Conservation (phyloP, 257 asterid species). For the Asclepias syriaca region DNA sequence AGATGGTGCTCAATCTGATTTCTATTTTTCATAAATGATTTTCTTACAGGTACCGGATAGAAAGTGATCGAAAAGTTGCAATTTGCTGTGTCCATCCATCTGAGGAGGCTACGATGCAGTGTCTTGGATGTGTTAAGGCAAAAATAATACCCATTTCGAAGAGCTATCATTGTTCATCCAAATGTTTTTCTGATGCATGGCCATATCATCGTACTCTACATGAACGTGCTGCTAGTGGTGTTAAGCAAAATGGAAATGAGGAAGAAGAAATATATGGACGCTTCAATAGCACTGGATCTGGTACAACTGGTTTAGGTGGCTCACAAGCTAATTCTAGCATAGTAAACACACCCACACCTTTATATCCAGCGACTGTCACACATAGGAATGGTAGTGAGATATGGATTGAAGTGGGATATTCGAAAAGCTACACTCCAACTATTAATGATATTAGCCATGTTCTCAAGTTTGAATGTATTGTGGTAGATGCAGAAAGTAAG, state of each 20-base stretch:
- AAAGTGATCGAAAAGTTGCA: constrained; percentile 82
- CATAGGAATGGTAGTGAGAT: constrained; percentile 92
- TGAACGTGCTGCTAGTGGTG: constrained; percentile 83
- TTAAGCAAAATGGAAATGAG: constrained; percentile 70
- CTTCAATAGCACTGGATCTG: constrained; percentile 57
- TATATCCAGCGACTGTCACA: constrained; percentile 70
- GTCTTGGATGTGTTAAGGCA: constrained; percentile 87
- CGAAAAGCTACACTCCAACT: constrained; percentile 89
- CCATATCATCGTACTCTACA: constrained; percentile 89
- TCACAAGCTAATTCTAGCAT: constrained; percentile 58
- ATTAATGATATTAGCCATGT: constrained; percentile 86
- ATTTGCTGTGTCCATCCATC: constrained; percentile 93
- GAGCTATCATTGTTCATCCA: constrained; percentile 91
- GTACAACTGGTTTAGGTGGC: constrained; percentile 35
- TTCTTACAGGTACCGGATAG: constrained; percentile 80
- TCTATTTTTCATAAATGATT: background rate
- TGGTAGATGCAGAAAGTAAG: constrained; percentile 65
- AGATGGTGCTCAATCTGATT: background rate
- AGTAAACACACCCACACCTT: constrained; percentile 48
- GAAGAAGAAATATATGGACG: constrained; percentile 89
- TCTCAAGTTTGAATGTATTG: constrained; percentile 87
- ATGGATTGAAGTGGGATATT: constrained; percentile 88
- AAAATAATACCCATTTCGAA: constrained; percentile 67
- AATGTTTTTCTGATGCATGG: constrained; percentile 95
- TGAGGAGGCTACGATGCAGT: constrained; percentile 89